Conservation (phyloP, 2,329 filamentous ascomycete genomes). For the Seiridium unicorne region DNA sequence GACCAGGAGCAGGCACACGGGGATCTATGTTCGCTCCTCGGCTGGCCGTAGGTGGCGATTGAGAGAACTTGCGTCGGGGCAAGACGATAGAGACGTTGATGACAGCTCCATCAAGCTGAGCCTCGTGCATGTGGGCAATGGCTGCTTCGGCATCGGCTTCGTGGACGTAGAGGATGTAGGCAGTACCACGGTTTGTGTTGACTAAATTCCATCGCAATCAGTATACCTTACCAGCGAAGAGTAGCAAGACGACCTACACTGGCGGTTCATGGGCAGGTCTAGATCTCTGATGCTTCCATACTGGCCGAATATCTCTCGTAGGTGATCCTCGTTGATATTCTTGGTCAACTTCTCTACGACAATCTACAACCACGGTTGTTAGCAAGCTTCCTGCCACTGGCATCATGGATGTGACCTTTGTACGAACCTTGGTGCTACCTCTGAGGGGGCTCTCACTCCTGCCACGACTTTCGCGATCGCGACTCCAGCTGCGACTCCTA, state of each 20-base stretch:
- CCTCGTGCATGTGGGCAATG: conserved; percentile 96
- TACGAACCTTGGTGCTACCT: conserved; percentile 52
- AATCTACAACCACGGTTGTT: conserved; percentile 56
- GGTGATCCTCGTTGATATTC: conserved; percentile 85
- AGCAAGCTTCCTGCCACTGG: neutral
- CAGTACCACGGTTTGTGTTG: conserved; percentile 80
- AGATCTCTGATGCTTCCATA: conserved; percentile 86
- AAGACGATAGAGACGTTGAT: conserved; percentile 89
- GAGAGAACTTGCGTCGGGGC: conserved; percentile 78
- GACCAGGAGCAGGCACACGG: conserved; percentile 40
- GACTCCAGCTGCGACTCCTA: conserved; percentile 21
- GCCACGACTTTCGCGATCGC: conserved; percentile 31
- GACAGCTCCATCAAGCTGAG: conserved; percentile 80
- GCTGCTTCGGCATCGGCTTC: conserved; percentile 48
- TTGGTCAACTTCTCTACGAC: conserved; percentile 95
- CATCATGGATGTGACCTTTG: neutral
- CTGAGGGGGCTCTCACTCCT: conserved; percentile 35
- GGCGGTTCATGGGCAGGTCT: conserved; percentile 84
- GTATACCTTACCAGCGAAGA: neutral
- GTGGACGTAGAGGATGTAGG: conserved; percentile 12
- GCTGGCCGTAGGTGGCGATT: conserved; percentile 70
- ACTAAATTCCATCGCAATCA: conserved; percentile 45
- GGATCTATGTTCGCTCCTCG: conserved; percentile 60
- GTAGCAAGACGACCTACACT: conserved; percentile 56
- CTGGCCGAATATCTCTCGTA: conserved; percentile 86